Evolutionary conservation across 305 asterid genomes (phyloP), one percentile per base, ranked within the genome.

Genomic region (Solanum hybrid): DNA sequence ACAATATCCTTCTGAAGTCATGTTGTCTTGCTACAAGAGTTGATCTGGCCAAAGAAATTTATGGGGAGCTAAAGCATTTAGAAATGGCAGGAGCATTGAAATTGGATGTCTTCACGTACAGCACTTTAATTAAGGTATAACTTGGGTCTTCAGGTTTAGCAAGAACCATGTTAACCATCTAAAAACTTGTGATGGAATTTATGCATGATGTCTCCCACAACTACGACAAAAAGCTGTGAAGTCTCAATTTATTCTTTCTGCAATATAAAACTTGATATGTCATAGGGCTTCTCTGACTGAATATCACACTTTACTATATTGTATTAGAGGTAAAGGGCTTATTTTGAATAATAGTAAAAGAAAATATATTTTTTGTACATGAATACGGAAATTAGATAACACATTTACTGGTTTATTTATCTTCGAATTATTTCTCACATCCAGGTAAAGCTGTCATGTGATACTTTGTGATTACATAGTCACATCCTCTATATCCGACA

Each of bases 61-160:
- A 96, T 91, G 93, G 89, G 91, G 93, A 93, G 91, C 94, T 96
- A 72, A 93, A 89, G 91, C 89, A 88, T 34, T 91, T 96, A 95
- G 98, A 97, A 92, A 88, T 92, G 12, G 91, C 88, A 90, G 99
- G 99, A 89, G 93, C 88, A 41, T 79, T 97, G 90, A 95, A 95
- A 89, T 90, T 95, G 95, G 99, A 97, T 91, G 98, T 95, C 91
- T 96, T 96, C 95, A 97, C 99, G 17, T 97, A 96, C 93, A 96
- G 99, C 94, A 95, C 99, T 89, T 96, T 97, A 91, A 93, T 97
- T 78, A 96, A 97, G 98, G 99, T 97, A 92, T 86, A 77, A 87
- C 92, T 86, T 29, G 81, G 88, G 51, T 88, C 29, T 87, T 51
- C 65, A 76, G 24, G 89, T 90, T 72, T 31, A 33, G 37, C 79